Evolutionary conservation across 192 early-diverging fungal species (phyloP).

Genomic region (Backusella australiensis): DNA sequence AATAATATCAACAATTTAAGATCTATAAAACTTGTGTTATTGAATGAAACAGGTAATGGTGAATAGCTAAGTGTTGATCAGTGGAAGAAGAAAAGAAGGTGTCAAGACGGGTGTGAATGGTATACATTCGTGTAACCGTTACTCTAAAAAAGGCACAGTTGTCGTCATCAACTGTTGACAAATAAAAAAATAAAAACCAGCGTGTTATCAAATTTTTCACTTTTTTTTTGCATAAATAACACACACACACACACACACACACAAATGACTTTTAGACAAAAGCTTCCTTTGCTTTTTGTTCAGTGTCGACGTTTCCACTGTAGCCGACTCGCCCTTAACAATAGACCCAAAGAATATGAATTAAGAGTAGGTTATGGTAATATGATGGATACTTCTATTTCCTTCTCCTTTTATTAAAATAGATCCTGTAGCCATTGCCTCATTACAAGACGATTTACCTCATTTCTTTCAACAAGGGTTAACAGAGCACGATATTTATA

Average conservation of each 20-base stretch:
- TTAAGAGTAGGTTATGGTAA: conserved; percentile 22
- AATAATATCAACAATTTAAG: too few relatives aligned
- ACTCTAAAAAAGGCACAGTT: background rate
- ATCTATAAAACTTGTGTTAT: too few relatives aligned
- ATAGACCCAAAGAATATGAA: conserved; percentile 15
- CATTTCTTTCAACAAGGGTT: conserved; percentile 51
- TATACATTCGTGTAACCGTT: too few relatives aligned
- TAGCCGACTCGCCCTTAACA: background rate
- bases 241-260: background rate
- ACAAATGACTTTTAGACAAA: background rate
- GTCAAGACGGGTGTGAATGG: too few relatives aligned
- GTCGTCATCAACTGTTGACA: background rate
- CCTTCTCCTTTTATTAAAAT: background rate
- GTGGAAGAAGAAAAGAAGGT: too few relatives aligned
- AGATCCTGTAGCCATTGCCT: conserved; percentile 40
- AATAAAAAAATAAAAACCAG: background rate
- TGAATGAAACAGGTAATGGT: too few relatives aligned
- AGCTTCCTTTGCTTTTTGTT: background rate
- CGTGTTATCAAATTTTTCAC: background rate
- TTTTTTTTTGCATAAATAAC: background rate
- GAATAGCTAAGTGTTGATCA: too few relatives aligned
- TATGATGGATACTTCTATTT: background rate
- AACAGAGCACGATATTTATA: conserved; percentile 44
- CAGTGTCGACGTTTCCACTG: background rate
- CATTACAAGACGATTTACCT: conserved; percentile 47